phyloP scores from a whole-genome alignment of 2,329 filamentous ascomycete genomes.

The Monilinia fructicola region DNA sequence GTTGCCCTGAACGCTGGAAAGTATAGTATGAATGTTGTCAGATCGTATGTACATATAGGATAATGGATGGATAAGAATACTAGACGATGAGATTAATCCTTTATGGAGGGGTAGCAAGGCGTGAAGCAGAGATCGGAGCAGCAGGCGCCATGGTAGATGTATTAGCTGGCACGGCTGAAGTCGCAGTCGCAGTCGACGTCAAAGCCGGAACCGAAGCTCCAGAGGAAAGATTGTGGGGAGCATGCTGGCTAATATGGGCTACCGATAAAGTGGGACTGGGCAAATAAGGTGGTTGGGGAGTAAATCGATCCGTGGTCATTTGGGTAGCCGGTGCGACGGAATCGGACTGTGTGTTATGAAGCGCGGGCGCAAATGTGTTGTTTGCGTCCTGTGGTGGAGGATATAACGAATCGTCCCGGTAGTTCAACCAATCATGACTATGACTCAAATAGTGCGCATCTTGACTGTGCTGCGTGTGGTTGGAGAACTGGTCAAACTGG shows the following conservation, averaged over 20 bases:
- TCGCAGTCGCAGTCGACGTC: not conserved
- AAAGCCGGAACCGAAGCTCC: not conserved
- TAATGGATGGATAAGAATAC: not conserved
- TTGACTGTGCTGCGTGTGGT: not conserved
- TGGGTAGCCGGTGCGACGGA: not conserved
- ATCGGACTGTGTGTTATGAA: not conserved
- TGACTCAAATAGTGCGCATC: not conserved
- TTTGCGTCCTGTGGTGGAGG: not conserved
- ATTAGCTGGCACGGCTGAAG: not conserved
- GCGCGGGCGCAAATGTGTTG: not conserved
- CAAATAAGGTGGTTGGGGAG: not conserved
- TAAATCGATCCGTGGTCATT: not conserved
- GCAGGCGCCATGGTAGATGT: not conserved
- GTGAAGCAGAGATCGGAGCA: not conserved
- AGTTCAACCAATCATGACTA: not conserved
- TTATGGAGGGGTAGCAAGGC: conserved; percentile 13
- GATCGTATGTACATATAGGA: not conserved
- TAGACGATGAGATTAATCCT: not conserved
- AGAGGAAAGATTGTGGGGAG: not conserved
- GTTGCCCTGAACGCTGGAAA: not conserved
- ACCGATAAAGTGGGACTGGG: conserved; percentile 7
- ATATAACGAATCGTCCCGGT: not conserved
- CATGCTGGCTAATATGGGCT: conserved; percentile 11
- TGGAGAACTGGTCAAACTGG: not conserved
- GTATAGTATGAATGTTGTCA: not conserved